Percentiles rank a stretch among this genome's conserved stretches.
Evolutionary conservation across 148 eudicot genomes (phyloP).

Genomic region (Fagopyrum esculentum): DNA sequence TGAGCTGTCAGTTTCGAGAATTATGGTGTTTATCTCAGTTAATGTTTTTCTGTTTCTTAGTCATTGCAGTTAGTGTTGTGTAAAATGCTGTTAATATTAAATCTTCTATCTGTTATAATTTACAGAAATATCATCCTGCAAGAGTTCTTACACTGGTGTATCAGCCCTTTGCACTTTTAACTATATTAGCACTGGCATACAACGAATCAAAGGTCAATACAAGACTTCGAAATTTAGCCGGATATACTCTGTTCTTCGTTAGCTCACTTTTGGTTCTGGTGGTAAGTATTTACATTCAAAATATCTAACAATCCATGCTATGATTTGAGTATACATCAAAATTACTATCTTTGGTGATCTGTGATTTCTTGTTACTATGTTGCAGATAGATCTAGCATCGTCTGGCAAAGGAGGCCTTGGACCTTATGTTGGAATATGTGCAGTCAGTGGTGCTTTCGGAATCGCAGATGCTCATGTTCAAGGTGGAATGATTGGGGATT

Average conservation of each 20-base stretch:
- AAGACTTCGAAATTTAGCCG: constrained; percentile 31
- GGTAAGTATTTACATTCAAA: constrained; percentile 22
- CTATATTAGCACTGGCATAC: constrained; percentile 28
- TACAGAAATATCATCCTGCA: constrained; percentile 37
- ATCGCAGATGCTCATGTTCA: constrained; percentile 57
- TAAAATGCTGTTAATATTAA: not conserved
- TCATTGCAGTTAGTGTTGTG: not conserved
- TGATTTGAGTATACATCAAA: not conserved
- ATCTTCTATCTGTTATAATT: not conserved
- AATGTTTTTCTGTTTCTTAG: not conserved
- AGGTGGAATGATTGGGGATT: constrained; percentile 64
- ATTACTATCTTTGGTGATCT: not conserved
- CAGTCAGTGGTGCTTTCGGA: constrained; percentile 37
- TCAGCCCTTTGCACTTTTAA: constrained; percentile 36
- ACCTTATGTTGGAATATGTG: constrained; percentile 37
- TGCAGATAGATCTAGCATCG: constrained; percentile 48
- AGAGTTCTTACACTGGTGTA: constrained; percentile 42
- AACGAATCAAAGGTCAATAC: constrained; percentile 40
- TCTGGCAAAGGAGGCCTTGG: constrained; percentile 51
- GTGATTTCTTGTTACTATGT: not conserved
- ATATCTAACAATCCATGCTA: not conserved
- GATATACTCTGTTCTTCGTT: constrained; percentile 32
- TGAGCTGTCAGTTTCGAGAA: too few relatives aligned
- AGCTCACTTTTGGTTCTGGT: constrained; percentile 26
- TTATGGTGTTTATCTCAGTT: too few relatives aligned